Conservation (phyloP, 805 yeast genomes). For the Cephaloascus albidus region DNA sequence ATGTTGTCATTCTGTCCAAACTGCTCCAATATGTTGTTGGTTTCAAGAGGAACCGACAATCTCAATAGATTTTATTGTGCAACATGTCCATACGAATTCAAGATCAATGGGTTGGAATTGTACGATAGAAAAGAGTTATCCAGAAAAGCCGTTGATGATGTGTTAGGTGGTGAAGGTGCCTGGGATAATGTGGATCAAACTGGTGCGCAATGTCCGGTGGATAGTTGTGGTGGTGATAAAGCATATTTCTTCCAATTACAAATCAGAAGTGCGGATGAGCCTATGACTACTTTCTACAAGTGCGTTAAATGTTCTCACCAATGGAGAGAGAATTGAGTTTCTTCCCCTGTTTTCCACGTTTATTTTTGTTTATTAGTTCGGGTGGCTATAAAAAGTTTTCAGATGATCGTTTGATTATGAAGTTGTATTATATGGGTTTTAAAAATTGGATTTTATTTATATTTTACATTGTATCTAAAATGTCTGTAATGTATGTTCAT, state of each 20-base stretch:
- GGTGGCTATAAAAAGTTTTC: too few relatives aligned
- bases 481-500: too few relatives aligned
- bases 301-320: constrained; percentile 90
- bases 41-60: constrained; percentile 51
- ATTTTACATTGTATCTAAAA: too few relatives aligned
- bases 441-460: too few relatives aligned
- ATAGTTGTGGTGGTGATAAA: constrained; percentile 75
- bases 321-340: constrained; percentile 97
- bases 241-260: constrained; percentile 97
- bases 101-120: constrained; percentile 73
- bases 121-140: constrained; percentile 78
- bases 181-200: constrained; percentile 99
- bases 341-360: too few relatives aligned
- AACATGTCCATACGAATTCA: constrained; percentile 93
- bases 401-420: too few relatives aligned
- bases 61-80: constrained; percentile 74
- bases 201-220: constrained; percentile 83
- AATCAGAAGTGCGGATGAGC: constrained; percentile 97
- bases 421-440: neutral
- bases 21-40: constrained; percentile 84
- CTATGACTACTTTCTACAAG: constrained; percentile 97
- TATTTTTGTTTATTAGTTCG: too few relatives aligned
- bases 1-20: constrained; percentile 95
- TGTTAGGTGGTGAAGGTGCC: constrained; percentile 92
- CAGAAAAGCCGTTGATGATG: constrained; percentile 91